These are phyloP conservation scores for Cnidoscolus chayamansa DNA, from an alignment of 441 rosid species.

Conservation along the genomic window DNA sequence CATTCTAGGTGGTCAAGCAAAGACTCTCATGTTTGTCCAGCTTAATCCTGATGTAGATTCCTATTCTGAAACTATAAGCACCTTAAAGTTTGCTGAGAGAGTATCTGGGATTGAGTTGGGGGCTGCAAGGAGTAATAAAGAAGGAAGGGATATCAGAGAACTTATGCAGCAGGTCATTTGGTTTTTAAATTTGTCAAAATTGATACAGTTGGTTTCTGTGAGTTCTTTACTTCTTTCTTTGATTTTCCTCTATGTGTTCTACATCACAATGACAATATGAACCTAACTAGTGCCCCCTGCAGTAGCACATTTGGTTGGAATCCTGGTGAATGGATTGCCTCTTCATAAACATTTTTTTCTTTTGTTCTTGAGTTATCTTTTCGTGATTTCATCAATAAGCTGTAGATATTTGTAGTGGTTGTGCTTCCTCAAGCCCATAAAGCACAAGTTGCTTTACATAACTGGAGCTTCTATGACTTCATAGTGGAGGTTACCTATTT, in stretches of 20 bases:
- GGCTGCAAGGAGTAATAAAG: conserved; percentile 39
- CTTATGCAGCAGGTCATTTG: conserved; percentile 36
- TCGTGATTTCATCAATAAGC: neutral
- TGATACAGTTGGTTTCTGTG: neutral
- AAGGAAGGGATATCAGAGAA: conserved; percentile 32
- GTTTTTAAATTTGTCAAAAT: neutral
- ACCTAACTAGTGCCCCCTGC: neutral
- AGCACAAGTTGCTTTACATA: conserved; percentile 2
- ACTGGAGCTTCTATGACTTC: neutral
- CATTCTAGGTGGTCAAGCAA: conserved; percentile 39
- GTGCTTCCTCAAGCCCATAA: neutral
- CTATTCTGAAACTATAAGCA: conserved; percentile 35
- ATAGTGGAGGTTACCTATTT: neutral
- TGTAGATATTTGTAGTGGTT: neutral
- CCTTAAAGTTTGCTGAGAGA: conserved; percentile 41
- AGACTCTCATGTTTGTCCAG: conserved; percentile 43
- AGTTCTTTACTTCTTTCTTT: neutral
- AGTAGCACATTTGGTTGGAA: neutral
- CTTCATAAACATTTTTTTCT: neutral
- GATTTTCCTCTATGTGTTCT: neutral
- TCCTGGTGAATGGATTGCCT: neutral
- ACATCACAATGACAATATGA: too few relatives aligned
- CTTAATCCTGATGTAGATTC: conserved; percentile 41
- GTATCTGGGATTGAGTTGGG: conserved; percentile 43
- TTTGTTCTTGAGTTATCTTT: neutral